Evolutionary conservation across 139 green algal species (phyloP).

Genomic region (Coelastrella sp.): DNA sequence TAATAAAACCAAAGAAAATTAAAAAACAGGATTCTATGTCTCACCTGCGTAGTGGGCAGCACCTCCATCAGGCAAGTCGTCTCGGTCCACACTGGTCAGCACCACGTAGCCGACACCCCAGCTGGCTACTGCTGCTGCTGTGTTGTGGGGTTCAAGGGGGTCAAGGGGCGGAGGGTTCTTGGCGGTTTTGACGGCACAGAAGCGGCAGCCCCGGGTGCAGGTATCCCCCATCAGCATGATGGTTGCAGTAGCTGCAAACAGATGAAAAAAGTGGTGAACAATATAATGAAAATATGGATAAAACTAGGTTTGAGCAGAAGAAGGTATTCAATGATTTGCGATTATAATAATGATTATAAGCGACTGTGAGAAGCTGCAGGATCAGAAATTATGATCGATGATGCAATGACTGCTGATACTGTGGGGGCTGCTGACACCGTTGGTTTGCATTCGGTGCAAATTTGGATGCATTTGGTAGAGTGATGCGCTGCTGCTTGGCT

Average conservation of each 20-base stretch:
- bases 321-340: too few relatives aligned
- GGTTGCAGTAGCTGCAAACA: conserved; percentile 36
- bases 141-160: conserved; percentile 93
- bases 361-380: too few relatives aligned
- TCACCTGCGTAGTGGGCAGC: conserved; percentile 85
- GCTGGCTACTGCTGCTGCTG: conserved; percentile 85
- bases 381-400: too few relatives aligned
- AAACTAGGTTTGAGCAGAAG: too few relatives aligned
- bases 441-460: too few relatives aligned
- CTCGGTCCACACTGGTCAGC: conserved; percentile 88
- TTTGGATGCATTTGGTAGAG: too few relatives aligned
- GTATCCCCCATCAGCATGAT: conserved; percentile 96
- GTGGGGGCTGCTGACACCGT: too few relatives aligned
- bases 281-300: background rate
- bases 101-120: conserved; percentile 98
- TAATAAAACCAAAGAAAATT: too few relatives aligned
- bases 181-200: conserved; percentile 51
- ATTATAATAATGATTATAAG: too few relatives aligned
- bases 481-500: too few relatives aligned
- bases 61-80: conserved; percentile 93
- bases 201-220: conserved; percentile 89
- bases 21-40: background rate
- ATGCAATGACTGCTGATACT: too few relatives aligned
- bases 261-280: background rate
- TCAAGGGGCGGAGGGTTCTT: conserved; percentile 89